These are phyloP conservation scores for Aphanomyces stellatus DNA, from an alignment of 352 stramenopile genomes.

Conservation along the genomic window DNA sequence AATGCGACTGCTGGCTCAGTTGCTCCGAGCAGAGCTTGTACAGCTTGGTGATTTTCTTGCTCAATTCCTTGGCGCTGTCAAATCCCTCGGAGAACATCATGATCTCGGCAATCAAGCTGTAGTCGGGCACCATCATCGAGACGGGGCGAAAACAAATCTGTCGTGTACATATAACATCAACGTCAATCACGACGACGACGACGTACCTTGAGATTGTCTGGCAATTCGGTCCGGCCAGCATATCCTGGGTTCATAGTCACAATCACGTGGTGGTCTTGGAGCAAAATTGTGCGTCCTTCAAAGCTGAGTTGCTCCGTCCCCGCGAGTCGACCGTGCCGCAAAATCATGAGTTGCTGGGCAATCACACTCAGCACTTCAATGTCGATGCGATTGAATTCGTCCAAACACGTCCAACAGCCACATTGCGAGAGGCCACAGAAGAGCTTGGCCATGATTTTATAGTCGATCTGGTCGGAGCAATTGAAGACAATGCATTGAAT, in stretches of 20 bases:
- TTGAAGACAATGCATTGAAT: conserved; percentile 95
- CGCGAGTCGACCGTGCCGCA: conserved; percentile 44
- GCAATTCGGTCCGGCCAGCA: conserved; percentile 63
- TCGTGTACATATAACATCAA: no score
- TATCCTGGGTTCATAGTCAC: conserved; percentile 88
- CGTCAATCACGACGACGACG: neutral
- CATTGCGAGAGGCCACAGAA: conserved; percentile 75
- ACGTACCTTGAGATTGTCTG: conserved; percentile 68
- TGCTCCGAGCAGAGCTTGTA: conserved; percentile 83
- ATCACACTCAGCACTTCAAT: conserved; percentile 84
- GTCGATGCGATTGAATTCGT: conserved; percentile 88
- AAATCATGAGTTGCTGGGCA: conserved; percentile 69
- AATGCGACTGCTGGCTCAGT: conserved; percentile 73
- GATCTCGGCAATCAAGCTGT: conserved; percentile 76
- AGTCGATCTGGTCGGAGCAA: conserved; percentile 93
- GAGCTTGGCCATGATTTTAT: conserved; percentile 81
- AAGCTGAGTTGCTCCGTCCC: conserved; percentile 35
- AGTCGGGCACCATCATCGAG: conserved; percentile 87
- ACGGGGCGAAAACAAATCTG: conserved; percentile 61
- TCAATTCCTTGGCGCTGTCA: conserved; percentile 46
- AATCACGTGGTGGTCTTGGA: conserved; percentile 70
- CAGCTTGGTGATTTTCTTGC: conserved; percentile 61
- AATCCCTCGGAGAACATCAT: conserved; percentile 79
- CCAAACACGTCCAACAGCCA: conserved; percentile 76
- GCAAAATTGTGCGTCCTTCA: conserved; percentile 41